Base-by-base conservation (phyloP, 106 monocot species). In the Agapanthus africanus region DNA sequence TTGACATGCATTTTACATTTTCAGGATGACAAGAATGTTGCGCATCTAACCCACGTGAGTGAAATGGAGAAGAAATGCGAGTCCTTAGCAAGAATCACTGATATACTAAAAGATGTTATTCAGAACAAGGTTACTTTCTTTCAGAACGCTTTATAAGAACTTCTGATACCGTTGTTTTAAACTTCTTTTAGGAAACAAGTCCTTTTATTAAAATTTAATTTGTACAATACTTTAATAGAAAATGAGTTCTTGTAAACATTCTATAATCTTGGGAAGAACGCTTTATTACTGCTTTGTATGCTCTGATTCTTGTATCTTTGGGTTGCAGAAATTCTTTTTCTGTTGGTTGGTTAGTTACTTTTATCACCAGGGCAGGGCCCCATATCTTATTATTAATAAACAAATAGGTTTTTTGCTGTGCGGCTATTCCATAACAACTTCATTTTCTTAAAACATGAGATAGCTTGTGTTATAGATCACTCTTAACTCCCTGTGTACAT, bases 1-100 rank as follows among this genome's bases (percentile, higher is more conserved):
- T 66, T 74, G 54, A 34, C 19, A 49, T 76, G 62, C 21, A 25
- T 44, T 13, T 37, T 69, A 28, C 28, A n/a, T 68, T 22, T 64
- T 46, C 84, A 91, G 95, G 91, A 95, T 86, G 95, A 95, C 73
- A 91, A 85, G 77, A 95, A 84, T 71, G 82, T 88, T 19, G 91
- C 95, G 47, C 88, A 95, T 82, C 81, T 95, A 47, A 95, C 88
- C 33, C 95, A 95, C 84, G 91, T 95, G 16, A 95, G 91, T 80
- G 95, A 95, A 65, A 97, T 97, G 97, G 92, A 97, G 69, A 97
- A 92, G 79, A 97, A 97, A 56, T 92, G 89, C 22, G 84, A 89
- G 37, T 90, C 97, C 10, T 83, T 97, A 79, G 86, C 80, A 42
- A 92, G 92, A 84, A 97, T 87, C 40, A 92, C 88, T 63, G 32